These are phyloP conservation scores for Beauveria asiatica DNA, from an alignment of 2,329 filamentous ascomycete species.

Conservation along the genomic window DNA sequence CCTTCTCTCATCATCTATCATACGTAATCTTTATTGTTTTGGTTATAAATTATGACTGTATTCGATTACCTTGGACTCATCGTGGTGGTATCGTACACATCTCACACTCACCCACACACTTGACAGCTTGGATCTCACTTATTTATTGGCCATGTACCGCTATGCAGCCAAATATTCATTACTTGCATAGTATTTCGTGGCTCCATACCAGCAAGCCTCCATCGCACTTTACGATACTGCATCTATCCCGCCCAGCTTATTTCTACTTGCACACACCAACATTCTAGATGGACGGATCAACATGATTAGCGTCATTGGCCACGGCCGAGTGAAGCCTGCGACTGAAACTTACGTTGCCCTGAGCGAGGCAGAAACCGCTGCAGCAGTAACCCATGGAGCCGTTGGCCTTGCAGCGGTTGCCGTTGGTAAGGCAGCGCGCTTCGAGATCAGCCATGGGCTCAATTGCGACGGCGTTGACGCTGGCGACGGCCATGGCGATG, in stretches of 20 bases:
- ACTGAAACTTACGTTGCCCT: neutral
- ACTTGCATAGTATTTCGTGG: neutral
- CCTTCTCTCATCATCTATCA: neutral
- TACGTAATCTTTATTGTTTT: conserved; percentile 8
- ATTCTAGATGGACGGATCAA: neutral
- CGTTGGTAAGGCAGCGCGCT: neutral
- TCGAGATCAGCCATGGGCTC: neutral
- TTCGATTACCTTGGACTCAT: neutral
- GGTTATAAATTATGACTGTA: conserved; percentile 7
- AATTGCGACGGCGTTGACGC: neutral
- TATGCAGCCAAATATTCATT: too few species aligned
- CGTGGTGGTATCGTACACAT: too few species aligned
- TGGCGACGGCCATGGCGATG: neutral
- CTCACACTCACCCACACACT: too few species aligned
- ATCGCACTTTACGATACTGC: neutral
- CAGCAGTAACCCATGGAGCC: neutral
- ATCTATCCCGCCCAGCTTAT: neutral
- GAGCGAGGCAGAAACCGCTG: neutral
- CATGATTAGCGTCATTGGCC: neutral
- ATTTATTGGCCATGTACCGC: too few species aligned
- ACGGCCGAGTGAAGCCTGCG: neutral
- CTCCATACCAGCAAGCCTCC: neutral
- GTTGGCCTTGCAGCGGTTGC: neutral
- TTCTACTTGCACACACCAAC: neutral
- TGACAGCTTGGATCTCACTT: too few species aligned